These are phyloP conservation scores for Quercus parvula DNA, from an alignment of 306 rosid species.

Conservation along the genomic window DNA sequence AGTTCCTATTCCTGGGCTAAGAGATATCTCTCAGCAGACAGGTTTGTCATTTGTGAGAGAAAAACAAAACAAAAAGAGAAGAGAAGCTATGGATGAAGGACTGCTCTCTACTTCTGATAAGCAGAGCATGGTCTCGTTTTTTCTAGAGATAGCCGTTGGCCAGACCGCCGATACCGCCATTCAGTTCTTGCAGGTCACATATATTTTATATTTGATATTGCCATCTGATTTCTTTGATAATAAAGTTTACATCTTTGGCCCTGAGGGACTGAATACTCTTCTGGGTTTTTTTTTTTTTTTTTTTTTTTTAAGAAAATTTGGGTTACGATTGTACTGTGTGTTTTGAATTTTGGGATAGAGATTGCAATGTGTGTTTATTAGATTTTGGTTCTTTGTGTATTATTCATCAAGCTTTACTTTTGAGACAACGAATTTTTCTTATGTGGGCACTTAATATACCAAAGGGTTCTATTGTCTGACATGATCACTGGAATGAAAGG, in stretches of 20 bases:
- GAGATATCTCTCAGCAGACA: no score
- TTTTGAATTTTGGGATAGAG: neutral
- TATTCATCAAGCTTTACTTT: no score
- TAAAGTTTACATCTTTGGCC: neutral
- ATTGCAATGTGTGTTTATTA: neutral
- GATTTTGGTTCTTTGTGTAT: neutral
- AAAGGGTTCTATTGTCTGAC: neutral
- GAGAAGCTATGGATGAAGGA: constrained; percentile 31
- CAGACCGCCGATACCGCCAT: constrained; percentile 47
- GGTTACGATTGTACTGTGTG: neutral
- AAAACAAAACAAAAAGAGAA: no score
- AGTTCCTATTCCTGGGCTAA: no score
- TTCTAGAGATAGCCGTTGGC: constrained; percentile 53
- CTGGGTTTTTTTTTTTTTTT: neutral
- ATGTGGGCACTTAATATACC: neutral
- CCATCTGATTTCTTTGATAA: neutral
- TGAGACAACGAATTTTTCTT: neutral
- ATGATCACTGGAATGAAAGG: neutral
- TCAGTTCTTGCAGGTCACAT: constrained; percentile 44
- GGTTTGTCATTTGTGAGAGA: no score
- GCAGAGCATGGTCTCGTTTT: constrained; percentile 42
- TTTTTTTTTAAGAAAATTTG: no score
- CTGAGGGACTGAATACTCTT: neutral
- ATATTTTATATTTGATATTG: no score
- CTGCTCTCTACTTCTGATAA: constrained; percentile 32